Evolutionary conservation across 2,329 filamentous ascomycete genomes (phyloP).

Genomic region (Huntiella decipiens): DNA sequence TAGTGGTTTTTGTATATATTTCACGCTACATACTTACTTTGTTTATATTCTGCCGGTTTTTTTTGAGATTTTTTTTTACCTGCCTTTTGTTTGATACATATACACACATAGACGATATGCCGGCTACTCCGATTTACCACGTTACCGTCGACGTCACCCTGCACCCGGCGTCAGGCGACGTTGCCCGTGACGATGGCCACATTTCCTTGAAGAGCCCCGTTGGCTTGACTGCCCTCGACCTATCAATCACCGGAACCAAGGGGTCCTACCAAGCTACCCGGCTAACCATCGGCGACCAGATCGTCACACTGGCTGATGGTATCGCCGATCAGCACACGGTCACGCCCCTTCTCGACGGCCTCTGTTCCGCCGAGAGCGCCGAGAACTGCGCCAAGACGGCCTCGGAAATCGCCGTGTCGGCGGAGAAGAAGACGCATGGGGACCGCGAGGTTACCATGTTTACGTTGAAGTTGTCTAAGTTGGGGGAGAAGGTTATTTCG

Average conservation of each 20-base stretch:
- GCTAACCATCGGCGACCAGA: constrained; percentile 8
- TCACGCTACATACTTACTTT: too few species aligned
- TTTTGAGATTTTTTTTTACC: too few species aligned
- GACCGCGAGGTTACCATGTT: constrained; percentile 8
- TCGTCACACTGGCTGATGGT: neutral
- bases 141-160: constrained; percentile 7
- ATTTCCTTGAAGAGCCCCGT: constrained; percentile 6
- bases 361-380: constrained; percentile 1
- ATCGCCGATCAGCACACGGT: neutral
- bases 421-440: constrained; percentile 1
- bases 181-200: neutral
- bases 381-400: constrained; percentile 7
- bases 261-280: constrained; percentile 5
- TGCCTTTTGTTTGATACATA: too few species aligned
- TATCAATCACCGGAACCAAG: constrained; percentile 7
- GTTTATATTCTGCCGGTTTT: too few species aligned
- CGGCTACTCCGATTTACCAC: constrained; percentile 7
- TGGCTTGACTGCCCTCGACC: constrained; percentile 7
- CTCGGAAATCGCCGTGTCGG: constrained; percentile 8
- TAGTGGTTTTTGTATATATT: too few species aligned
- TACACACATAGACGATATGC: neutral
- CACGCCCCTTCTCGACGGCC: constrained; percentile 7
- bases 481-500: constrained; percentile 5
- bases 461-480: constrained; percentile 3
- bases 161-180: constrained; percentile 2